Evolutionary conservation across 1,284 basidiomycete genomes (phyloP).

Genomic region (Gymnopus androsaceus): DNA sequence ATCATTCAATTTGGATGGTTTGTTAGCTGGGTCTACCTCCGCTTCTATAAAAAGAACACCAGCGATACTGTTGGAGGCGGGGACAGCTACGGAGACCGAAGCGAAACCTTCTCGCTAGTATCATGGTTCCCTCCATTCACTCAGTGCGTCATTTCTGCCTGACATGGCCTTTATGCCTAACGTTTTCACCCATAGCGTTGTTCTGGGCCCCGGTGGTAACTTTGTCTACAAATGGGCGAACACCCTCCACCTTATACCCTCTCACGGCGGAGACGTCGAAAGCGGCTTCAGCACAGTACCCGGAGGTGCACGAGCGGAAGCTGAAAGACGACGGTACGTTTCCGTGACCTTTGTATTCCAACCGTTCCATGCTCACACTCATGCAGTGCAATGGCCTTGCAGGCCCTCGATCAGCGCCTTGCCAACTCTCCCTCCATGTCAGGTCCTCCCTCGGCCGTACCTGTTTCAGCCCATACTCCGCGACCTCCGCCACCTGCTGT

Average conservation of each 20-base stretch:
- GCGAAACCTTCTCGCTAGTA: constrained; percentile 95
- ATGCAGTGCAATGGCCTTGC: constrained; percentile 84
- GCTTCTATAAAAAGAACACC: constrained; percentile 90
- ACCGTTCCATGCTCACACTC: background rate
- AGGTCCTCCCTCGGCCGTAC: constrained; percentile 39
- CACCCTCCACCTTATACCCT: constrained; percentile 81
- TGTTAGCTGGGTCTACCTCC: constrained; percentile 90
- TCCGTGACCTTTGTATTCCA: background rate
- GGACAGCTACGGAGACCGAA: constrained; percentile 83
- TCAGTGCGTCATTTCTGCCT: constrained; percentile 56
- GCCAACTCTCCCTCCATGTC: constrained; percentile 62
- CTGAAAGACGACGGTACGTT: constrained; percentile 83
- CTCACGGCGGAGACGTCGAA: constrained; percentile 66
- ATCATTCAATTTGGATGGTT: constrained; percentile 99
- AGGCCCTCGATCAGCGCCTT: constrained; percentile 91
- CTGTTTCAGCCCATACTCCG: constrained; percentile 34
- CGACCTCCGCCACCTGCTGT: constrained; percentile 41
- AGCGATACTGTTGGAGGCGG: constrained; percentile 59
- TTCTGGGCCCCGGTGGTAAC: constrained; percentile 70
- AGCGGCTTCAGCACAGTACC: constrained; percentile 75
- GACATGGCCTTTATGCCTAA: constrained; percentile 12
- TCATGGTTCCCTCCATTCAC: constrained; percentile 96
- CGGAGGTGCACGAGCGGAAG: constrained; percentile 87
- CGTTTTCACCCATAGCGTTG: constrained; percentile 42
- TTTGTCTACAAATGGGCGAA: constrained; percentile 69